A percentile compares a stretch with the other conserved stretches of the same genome.
Evolutionary conservation across 805 yeast species (phyloP).

Genomic region (Wickerhamiella alocasiicola): DNA sequence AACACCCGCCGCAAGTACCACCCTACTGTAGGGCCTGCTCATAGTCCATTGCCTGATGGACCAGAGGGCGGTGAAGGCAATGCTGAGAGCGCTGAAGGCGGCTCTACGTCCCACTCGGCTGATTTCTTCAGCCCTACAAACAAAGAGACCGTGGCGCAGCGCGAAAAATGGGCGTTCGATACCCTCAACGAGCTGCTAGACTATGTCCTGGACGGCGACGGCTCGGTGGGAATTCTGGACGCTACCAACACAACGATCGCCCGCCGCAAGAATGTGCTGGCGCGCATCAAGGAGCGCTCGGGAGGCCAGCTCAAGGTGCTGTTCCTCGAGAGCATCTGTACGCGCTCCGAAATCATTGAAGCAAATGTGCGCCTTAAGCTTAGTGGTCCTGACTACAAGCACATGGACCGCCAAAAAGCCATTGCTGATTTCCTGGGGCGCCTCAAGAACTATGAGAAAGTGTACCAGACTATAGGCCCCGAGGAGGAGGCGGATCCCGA

Average conservation of each 20-base stretch:
- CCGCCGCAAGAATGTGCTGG: conserved; percentile 52
- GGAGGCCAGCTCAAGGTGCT: conserved; percentile 51
- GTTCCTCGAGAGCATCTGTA: conserved; percentile 77
- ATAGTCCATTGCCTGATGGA: conserved; percentile 43
- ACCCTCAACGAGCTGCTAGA: conserved; percentile 75
- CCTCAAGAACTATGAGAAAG: conserved; percentile 69
- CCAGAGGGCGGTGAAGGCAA: background rate
- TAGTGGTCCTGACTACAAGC: conserved; percentile 83
- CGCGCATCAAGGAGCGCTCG: conserved; percentile 28
- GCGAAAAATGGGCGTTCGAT: conserved; percentile 95
- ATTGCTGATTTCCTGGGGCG: conserved; percentile 72
- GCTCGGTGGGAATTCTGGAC: conserved; percentile 87
- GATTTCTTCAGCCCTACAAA: conserved; percentile 79
- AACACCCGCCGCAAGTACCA: conserved; percentile 73
- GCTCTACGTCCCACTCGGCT: conserved; percentile 47
- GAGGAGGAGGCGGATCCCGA: conserved; percentile 48
- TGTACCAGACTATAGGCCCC: conserved; percentile 82
- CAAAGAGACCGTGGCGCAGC: conserved; percentile 43
- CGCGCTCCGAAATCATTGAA: conserved; percentile 66
- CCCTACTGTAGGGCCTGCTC: conserved; percentile 54
- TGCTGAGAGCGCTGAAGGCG: conserved; percentile 14
- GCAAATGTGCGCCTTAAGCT: conserved; percentile 73
- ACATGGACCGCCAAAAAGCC: conserved; percentile 74
- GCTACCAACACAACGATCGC: conserved; percentile 78
- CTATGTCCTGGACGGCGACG: conserved; percentile 65